A percentile compares a stretch with the other conserved stretches of the same genome.
Evolutionary conservation across 352 stramenopile genomes (phyloP).

Genomic region (Halophytophthora batemanensis): DNA sequence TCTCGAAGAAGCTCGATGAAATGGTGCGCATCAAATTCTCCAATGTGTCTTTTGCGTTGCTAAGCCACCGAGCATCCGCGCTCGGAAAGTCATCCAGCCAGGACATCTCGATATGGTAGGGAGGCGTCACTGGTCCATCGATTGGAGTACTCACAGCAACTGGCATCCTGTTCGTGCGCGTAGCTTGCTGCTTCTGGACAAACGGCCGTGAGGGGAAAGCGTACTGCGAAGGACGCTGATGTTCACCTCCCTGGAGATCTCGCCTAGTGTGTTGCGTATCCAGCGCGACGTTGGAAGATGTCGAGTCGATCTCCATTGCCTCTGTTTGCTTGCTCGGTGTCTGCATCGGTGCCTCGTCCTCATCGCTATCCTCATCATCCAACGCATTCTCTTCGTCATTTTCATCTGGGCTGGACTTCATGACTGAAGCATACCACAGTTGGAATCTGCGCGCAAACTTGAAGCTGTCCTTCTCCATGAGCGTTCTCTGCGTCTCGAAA

Average conservation of each 20-base stretch:
- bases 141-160: background rate
- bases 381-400: background rate
- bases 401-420: slow-evolving; percentile 1
- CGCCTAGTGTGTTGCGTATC: background rate
- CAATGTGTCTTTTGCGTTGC: slow-evolving; percentile 16
- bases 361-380: slow-evolving; percentile 9
- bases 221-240: background rate
- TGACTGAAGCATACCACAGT: slow-evolving; percentile 41
- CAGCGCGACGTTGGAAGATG: slow-evolving; percentile 11
- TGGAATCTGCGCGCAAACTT: slow-evolving; percentile 52
- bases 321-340: slow-evolving; percentile 13
- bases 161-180: too few species aligned
- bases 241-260: background rate
- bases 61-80: slow-evolving; percentile 43
- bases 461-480: slow-evolving; percentile 46
- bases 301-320: slow-evolving; percentile 26
- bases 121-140: background rate
- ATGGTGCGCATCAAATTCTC: slow-evolving; percentile 39
- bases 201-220: background rate
- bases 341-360: slow-evolving; percentile 6
- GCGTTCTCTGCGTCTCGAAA: slow-evolving; percentile 22
- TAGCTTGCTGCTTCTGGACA: background rate
- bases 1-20: slow-evolving; percentile 32
- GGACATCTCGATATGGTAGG: slow-evolving; percentile 23
- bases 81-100: slow-evolving; percentile 30